Base-by-base conservation (phyloP, 495 filamentous ascomycete genomes). In the Penicillium paxilli region DNA sequence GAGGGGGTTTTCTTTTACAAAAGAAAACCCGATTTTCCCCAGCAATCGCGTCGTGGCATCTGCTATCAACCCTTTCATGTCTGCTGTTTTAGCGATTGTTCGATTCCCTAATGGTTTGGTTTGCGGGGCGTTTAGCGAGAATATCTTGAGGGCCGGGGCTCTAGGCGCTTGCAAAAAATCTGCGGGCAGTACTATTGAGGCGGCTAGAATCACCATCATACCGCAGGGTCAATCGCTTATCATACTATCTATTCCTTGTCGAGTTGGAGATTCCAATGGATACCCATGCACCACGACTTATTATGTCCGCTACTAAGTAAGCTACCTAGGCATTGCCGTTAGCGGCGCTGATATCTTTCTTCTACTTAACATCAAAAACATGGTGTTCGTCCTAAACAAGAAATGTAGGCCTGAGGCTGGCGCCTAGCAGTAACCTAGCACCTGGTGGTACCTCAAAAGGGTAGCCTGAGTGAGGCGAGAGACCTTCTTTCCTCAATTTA, bases 81-180 rank as follows among this genome's bases (percentile, higher is more conserved):
- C 62, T 67, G 56, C 49, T 64, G 55, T 59, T 70, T 75, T 77
- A 74, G 71, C 70, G 71, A 71, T 69, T 38, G 47, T 67, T 63
- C 60, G 44, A 55, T 52, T 64, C 54, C 50, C 54, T 57, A 60
- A 60, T 57, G 63, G 57, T 37, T 65, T 67, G 48, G 22, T 60
- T 62, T 64, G 62, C 47, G 47, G 53, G 72, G 72, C 70, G 70
- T 75, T 73, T 44, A 52, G 37, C 49, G 52, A 57, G 46, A 59
- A 54, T 44, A 59, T 49, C 23, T 57, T n/a, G n/a, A n/a, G n/a
- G n/a, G n/a, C n/a, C 41, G 56, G 63, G 41, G 62, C 59, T 56
- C 52, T 64, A 26, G 59, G 52, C 47, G 41, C 44, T 54, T 60
- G 56, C 54, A 44, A 52, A 50, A 46, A 53, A 58, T 35, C 56